phyloP scores from a whole-genome alignment of 2,329 filamentous ascomycete species.

The Cladosporium sp. region DNA sequence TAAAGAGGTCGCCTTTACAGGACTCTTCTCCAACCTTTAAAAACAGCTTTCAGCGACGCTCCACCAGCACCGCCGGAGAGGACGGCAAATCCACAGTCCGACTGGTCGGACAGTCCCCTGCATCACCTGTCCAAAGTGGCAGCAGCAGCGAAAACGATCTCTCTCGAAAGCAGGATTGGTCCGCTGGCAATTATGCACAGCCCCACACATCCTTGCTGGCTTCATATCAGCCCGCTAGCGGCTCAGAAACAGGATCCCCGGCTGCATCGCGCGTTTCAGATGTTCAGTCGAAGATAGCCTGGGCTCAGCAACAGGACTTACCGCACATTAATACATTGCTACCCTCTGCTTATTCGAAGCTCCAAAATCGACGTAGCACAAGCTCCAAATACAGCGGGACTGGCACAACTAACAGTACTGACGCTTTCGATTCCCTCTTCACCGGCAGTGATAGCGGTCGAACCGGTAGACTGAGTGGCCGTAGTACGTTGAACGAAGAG shows the following conservation, averaged over 20 bases:
- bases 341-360: conserved; percentile 24
- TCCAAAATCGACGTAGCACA: conserved; percentile 29
- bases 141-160: conserved; percentile 19
- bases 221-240: conserved; percentile 29
- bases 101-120: conserved; percentile 32
- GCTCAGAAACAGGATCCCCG: conserved; percentile 29
- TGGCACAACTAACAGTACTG: conserved; percentile 30
- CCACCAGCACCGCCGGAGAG: conserved; percentile 16
- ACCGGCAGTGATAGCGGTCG: conserved; percentile 24
- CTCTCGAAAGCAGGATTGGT: conserved; percentile 22
- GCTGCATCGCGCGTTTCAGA: conserved; percentile 34
- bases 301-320: conserved; percentile 26
- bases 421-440: conserved; percentile 23
- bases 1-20: conserved; percentile 28
- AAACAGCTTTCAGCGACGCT: conserved; percentile 22
- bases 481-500: conserved; percentile 28
- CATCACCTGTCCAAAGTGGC: conserved; percentile 22
- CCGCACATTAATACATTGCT: conserved; percentile 28
- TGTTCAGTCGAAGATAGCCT: conserved; percentile 26
- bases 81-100: conserved; percentile 33
- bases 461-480: conserved; percentile 28
- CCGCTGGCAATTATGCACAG: conserved; percentile 9
- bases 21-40: conserved; percentile 31
- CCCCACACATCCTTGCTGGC: conserved; percentile 18
- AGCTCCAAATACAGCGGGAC: conserved; percentile 32